Evolutionary conservation across 352 stramenopile genomes (phyloP).

Genomic region (Phytophthora pisi): DNA sequence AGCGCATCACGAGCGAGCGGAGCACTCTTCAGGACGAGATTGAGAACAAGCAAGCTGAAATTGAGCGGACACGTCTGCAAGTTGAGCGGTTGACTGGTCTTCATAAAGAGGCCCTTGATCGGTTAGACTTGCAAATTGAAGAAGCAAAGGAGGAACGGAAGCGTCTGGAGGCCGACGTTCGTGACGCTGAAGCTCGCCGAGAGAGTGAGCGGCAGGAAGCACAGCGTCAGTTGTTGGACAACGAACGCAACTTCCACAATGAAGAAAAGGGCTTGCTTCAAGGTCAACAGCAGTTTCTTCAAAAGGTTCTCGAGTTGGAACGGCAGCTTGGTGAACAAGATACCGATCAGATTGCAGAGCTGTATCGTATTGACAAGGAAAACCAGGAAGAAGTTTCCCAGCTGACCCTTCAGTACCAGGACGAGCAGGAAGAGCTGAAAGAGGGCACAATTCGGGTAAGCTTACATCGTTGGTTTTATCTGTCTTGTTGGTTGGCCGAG

Average conservation of each 20-base stretch:
- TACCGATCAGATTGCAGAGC: slow-evolving; percentile 66
- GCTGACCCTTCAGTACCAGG: slow-evolving; percentile 49
- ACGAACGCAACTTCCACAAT: slow-evolving; percentile 65
- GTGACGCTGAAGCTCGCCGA: slow-evolving; percentile 45
- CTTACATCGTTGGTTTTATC: neutral
- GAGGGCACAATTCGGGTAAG: slow-evolving; percentile 58
- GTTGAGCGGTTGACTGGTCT: slow-evolving; percentile 58
- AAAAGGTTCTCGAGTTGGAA: slow-evolving; percentile 71
- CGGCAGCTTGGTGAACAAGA: slow-evolving; percentile 67
- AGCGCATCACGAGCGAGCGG: slow-evolving; percentile 59
- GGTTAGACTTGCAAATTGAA: slow-evolving; percentile 56
- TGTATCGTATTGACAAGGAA: slow-evolving; percentile 66
- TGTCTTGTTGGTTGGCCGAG: neutral
- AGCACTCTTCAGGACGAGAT: slow-evolving; percentile 58
- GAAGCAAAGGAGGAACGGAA: slow-evolving; percentile 65
- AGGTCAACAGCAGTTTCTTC: slow-evolving; percentile 62
- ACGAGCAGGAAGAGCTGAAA: slow-evolving; percentile 69
- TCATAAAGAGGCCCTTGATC: slow-evolving; percentile 65
- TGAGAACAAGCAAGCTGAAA: slow-evolving; percentile 58
- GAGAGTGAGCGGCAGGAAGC: slow-evolving; percentile 57
- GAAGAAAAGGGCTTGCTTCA: slow-evolving; percentile 74
- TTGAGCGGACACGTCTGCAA: slow-evolving; percentile 59
- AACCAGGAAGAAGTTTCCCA: slow-evolving; percentile 51
- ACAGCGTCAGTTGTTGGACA: slow-evolving; percentile 63
- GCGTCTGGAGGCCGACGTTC: slow-evolving; percentile 44